These are phyloP conservation scores for Albatrellus ellisii DNA, from an alignment of 768 basidiomycete species.

Conservation along the genomic window DNA sequence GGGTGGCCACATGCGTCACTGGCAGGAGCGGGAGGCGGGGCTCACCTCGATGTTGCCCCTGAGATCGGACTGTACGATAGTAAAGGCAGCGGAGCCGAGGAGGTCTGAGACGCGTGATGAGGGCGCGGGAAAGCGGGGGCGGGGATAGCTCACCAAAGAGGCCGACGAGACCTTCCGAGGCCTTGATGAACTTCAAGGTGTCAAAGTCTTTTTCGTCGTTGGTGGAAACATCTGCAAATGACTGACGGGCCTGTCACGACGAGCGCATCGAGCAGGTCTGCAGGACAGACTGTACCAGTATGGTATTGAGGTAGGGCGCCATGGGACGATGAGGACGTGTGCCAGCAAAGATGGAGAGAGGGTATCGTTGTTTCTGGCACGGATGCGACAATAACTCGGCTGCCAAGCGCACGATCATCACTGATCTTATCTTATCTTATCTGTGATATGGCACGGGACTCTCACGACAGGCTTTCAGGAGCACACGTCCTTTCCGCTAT, in stretches of 20 bases:
- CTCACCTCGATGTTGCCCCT: conserved; percentile 84
- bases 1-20: conserved; percentile 2
- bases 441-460: background rate
- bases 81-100: conserved; percentile 76
- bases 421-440: conserved; percentile 14
- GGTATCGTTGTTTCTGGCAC: background rate
- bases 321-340: conserved; percentile 24
- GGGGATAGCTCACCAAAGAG: conserved; percentile 60
- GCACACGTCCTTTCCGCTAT: background rate
- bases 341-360: conserved; percentile 11
- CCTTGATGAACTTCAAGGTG: conserved; percentile 79
- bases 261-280: too few species aligned
- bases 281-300: too few species aligned
- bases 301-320: conserved; percentile 65
- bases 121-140: background rate
- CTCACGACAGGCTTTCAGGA: background rate
- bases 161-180: conserved; percentile 75
- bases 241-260: conserved; percentile 31
- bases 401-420: background rate
- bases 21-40: conserved; percentile 6
- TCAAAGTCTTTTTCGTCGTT: conserved; percentile 83
- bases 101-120: conserved; percentile 38
- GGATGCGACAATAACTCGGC: background rate
- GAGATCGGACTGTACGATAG: conserved; percentile 73
- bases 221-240: conserved; percentile 84